Evolutionary conservation across 257 asterid species (phyloP).

Genomic region (Solanum ahanhuiri): DNA sequence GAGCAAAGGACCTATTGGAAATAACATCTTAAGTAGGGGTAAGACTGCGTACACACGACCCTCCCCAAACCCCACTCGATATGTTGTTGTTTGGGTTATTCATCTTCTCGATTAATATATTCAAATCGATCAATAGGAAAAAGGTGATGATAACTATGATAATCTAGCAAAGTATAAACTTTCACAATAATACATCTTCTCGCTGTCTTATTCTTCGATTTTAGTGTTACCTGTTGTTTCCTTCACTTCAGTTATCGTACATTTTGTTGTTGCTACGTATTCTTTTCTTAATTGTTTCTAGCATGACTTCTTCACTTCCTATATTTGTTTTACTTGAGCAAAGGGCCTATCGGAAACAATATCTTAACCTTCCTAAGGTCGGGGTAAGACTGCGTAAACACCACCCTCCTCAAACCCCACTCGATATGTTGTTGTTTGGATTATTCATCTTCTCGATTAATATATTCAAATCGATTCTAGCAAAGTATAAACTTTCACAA

Average conservation of each 20-base stretch:
- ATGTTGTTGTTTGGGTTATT: neutral
- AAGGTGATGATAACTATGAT: neutral
- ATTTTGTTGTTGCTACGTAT: too few relatives aligned
- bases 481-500: neutral
- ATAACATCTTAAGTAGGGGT: neutral
- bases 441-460: neutral
- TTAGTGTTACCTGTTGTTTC: too few relatives aligned
- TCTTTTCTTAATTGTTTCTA: too few relatives aligned
- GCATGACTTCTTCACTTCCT: neutral
- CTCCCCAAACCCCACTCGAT: neutral
- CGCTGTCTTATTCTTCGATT: neutral
- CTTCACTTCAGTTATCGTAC: neutral
- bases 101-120: neutral
- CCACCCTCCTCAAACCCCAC: neutral
- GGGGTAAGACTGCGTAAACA: neutral
- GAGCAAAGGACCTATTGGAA: neutral
- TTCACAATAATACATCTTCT: neutral
- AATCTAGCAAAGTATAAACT: neutral
- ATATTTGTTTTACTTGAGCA: neutral
- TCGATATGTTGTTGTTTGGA: too few relatives aligned
- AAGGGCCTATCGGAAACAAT: neutral
- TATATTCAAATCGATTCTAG: neutral
- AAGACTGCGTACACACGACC: neutral
- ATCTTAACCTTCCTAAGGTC: neutral
- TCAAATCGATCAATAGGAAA: neutral